Base-by-base conservation (phyloP, 1,139 yeast genomes). In the Taphrina communis region DNA sequence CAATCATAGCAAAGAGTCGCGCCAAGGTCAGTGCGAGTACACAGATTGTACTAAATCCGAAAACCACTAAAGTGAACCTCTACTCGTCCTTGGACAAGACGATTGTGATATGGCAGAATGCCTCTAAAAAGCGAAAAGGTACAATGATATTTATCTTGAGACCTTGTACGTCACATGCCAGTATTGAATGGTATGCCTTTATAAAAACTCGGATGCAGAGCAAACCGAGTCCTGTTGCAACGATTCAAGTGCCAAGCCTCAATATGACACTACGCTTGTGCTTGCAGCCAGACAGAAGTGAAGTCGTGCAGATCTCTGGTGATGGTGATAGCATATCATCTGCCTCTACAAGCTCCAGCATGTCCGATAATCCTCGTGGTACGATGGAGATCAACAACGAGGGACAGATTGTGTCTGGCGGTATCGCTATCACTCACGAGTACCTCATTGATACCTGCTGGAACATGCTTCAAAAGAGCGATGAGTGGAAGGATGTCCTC, bases 1-100 rank as follows among this genome's bases (percentile, higher is more conserved):
- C 81, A 38, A 73, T 73, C 36, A 72, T 75, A 6, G 77, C 78
- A 38, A 72, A 73, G 39, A 74, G 74, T 2, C 39, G 44, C 11
- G 41, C 68, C 12, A 46, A 70, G 36, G 21, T 62, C 25, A 53
- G 70, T 9, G 41, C 72, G 7, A 70, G 69, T 7, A 51, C 41
- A 59, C 39, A 69, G 21, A 63, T 72, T 21, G 67, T 69, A 1
- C 68, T 73, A 4, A 68, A 71, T 35, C 70, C 71, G 1, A 73
- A 74, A 41, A 73, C 76, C 39, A 76, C 79, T 12, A 74, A 75
- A 1, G 85, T 88, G 3, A 82, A 79, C 36, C 81, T 90, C 59
- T 89, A 88, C 74, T 89, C 89, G 59, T 77, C 84, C 0, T 78
- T 88, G 58, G 97, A 92, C 75, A 88, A 89, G 74, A 36, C 62